Evolutionary conservation across 139 green algal genomes (phyloP).

Genomic region (Asterochloris sp.): DNA sequence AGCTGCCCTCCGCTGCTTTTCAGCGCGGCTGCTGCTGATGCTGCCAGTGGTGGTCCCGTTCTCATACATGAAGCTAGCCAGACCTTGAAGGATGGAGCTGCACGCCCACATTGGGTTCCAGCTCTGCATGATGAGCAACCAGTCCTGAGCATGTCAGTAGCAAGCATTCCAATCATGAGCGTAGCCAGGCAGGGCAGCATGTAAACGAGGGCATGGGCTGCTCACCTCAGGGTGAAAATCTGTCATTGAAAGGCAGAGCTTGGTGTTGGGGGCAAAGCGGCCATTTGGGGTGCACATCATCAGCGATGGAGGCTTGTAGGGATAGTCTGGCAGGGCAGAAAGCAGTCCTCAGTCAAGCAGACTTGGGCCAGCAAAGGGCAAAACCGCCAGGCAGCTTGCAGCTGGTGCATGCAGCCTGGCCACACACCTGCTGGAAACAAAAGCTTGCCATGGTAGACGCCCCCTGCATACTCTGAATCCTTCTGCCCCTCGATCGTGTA

Average conservation of each 20-base stretch:
- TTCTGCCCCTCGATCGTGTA: slow-evolving; percentile 57
- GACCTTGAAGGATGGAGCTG: slow-evolving; percentile 62
- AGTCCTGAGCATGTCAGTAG: no score
- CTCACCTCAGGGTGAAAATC: slow-evolving; percentile 72
- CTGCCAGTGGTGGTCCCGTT: slow-evolving; percentile 46
- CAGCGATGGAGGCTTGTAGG: slow-evolving; percentile 59
- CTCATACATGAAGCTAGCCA: slow-evolving; percentile 65
- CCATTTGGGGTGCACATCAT: slow-evolving; percentile 82
- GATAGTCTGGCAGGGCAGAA: slow-evolving; percentile 31
- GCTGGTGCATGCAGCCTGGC: neutral
- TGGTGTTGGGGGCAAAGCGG: slow-evolving; percentile 69
- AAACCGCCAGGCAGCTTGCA: no score
- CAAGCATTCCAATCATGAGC: no score
- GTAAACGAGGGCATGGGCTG: no score
- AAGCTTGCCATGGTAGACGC: slow-evolving; percentile 83
- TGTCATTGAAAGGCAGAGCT: slow-evolving; percentile 80
- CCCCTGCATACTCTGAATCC: slow-evolving; percentile 63
- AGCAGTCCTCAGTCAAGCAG: neutral
- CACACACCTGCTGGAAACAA: slow-evolving; percentile 42
- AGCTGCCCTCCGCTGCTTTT: slow-evolving; percentile 52
- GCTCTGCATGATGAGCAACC: neutral
- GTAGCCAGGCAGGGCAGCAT: no score
- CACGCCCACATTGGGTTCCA: slow-evolving; percentile 71
- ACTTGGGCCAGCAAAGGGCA: no score
- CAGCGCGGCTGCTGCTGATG: slow-evolving; percentile 36